phyloP scores from a whole-genome alignment of 2,329 filamentous ascomycete genomes.

The Curvularia spicifera region DNA sequence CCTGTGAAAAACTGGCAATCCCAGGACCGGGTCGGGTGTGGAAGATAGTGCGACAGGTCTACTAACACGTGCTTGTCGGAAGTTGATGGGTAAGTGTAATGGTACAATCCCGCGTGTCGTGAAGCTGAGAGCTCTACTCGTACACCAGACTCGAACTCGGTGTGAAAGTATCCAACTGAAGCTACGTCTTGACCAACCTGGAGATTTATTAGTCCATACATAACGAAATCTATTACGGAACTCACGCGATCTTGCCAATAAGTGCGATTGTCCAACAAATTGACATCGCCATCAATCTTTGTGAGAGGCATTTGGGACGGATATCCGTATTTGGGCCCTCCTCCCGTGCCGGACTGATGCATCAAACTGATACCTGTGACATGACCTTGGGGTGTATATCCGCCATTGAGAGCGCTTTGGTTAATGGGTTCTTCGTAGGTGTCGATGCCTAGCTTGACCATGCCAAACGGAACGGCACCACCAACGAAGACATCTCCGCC shows the following conservation, averaged over 20 bases:
- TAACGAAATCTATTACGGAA: background rate
- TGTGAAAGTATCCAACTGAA: constrained; percentile 48
- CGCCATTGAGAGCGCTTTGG: constrained; percentile 49
- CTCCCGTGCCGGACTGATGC: constrained; percentile 49
- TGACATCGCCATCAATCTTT: constrained; percentile 49
- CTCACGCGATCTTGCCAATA: constrained; percentile 50
- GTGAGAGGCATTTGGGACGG: constrained; percentile 52
- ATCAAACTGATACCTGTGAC: constrained; percentile 51
- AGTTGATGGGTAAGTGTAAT: constrained; percentile 48
- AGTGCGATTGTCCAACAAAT: constrained; percentile 52
- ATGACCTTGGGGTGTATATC: constrained; percentile 50
- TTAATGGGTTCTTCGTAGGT: constrained; percentile 47
- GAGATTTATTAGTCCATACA: background rate
- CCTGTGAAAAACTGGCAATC: constrained; percentile 48
- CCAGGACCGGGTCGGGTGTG: constrained; percentile 42
- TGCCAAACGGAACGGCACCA: constrained; percentile 48
- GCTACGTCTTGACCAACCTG: constrained; percentile 42
- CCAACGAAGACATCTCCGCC: constrained; percentile 52
- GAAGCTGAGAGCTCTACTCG: constrained; percentile 46
- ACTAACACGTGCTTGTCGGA: constrained; percentile 54
- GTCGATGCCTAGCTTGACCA: constrained; percentile 52
- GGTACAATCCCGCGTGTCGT: constrained; percentile 48
- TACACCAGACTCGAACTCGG: constrained; percentile 45
- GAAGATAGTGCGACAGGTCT: constrained; percentile 56
- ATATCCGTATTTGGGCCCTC: constrained; percentile 51